Conservation (phyloP, 768 basidiomycete genomes). For the Suillus ampliporus region DNA sequence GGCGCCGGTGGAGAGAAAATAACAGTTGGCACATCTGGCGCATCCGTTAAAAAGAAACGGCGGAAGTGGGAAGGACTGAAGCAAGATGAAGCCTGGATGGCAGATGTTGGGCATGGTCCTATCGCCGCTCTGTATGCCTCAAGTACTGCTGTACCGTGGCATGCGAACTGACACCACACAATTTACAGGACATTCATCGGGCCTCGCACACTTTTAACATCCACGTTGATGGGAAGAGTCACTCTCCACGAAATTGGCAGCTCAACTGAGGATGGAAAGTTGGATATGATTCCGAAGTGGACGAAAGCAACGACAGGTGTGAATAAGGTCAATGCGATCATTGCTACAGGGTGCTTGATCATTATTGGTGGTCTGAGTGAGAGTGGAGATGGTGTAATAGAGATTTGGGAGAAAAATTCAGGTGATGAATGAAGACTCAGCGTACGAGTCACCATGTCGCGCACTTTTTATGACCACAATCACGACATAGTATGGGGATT, state of each 20-base stretch:
- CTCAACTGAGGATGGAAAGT: constrained; percentile 41
- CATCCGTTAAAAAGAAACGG: constrained; percentile 51
- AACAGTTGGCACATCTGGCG: constrained; percentile 18
- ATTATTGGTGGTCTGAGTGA: constrained; percentile 66
- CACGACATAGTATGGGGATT: too few relatives aligned
- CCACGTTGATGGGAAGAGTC: constrained; percentile 66
- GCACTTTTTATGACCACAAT: too few relatives aligned
- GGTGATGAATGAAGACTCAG: too few relatives aligned
- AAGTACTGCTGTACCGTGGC: background rate
- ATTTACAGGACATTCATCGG: constrained; percentile 54
- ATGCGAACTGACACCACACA: constrained; percentile 6
- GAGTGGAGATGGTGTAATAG: constrained; percentile 65
- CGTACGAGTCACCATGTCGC: too few relatives aligned
- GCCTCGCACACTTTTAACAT: constrained; percentile 52
- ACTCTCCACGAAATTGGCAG: constrained; percentile 53
- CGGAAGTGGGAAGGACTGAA: constrained; percentile 79
- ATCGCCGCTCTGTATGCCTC: constrained; percentile 67
- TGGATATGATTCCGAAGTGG: constrained; percentile 54
- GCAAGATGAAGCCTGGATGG: constrained; percentile 47
- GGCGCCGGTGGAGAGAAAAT: constrained; percentile 71
- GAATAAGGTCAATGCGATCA: constrained; percentile 71
- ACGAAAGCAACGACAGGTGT: constrained; percentile 46
- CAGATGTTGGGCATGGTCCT: constrained; percentile 72
- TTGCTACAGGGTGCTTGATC: constrained; percentile 52
- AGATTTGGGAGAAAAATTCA: constrained; percentile 53